Percentiles rank a stretch among this genome's conserved stretches.
phyloP scores from a whole-genome alignment of 805 yeast genomes.

The Naumovozyma castellii region DNA sequence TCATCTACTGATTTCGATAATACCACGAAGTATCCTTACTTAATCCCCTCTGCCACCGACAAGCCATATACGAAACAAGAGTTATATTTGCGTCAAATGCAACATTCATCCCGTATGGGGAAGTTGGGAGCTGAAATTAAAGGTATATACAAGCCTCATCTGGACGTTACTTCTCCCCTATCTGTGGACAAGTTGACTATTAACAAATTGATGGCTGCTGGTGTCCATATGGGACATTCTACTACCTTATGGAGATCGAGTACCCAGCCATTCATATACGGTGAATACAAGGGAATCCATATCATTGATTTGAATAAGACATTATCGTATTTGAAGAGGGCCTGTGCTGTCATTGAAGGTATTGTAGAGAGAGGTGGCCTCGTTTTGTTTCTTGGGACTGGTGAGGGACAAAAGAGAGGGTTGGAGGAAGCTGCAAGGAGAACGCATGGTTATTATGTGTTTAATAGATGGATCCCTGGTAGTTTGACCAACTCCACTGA shows the following conservation, averaged over 20 bases:
- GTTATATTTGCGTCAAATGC: constrained; percentile 60
- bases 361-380: constrained; percentile 79
- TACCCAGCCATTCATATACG: constrained; percentile 79
- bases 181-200: constrained; percentile 50
- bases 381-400: constrained; percentile 75
- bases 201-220: constrained; percentile 73
- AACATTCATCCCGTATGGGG: constrained; percentile 47
- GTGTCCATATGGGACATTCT: constrained; percentile 93
- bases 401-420: constrained; percentile 64
- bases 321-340: constrained; percentile 61
- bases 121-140: constrained; percentile 53
- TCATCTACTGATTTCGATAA: background rate
- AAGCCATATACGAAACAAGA: constrained; percentile 73
- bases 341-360: constrained; percentile 76
- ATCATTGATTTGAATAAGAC: constrained; percentile 87
- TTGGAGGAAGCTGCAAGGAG: constrained; percentile 74
- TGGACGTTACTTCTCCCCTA: constrained; percentile 53
- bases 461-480: constrained; percentile 90
- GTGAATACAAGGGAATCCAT: constrained; percentile 83
- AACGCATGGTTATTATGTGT: constrained; percentile 69
- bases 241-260: constrained; percentile 66
- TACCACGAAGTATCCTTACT: constrained; percentile 38
- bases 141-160: constrained; percentile 60
- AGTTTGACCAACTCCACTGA: constrained; percentile 77
- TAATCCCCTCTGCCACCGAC: constrained; percentile 49